Conservation (phyloP, 331 rosid genomes). For the Cydonia oblonga region DNA sequence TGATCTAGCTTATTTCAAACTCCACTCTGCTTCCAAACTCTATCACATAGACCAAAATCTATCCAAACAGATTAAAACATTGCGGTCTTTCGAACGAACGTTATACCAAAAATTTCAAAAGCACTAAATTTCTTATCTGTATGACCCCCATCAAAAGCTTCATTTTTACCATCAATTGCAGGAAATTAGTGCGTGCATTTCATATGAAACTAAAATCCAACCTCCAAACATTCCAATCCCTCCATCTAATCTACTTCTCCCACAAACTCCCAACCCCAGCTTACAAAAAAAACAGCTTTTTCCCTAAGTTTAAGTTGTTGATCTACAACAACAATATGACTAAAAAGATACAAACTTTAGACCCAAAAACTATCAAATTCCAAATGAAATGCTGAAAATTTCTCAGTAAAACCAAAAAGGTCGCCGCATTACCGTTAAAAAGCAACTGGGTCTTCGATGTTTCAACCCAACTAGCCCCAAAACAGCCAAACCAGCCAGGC, state of each 20-base stretch:
- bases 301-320: not conserved
- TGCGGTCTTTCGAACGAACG: not conserved
- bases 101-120: not conserved
- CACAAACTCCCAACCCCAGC: constrained; percentile 7
- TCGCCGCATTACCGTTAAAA: constrained; percentile 21
- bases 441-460: constrained; percentile 20
- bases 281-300: constrained; percentile 1
- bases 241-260: not conserved
- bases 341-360: constrained; percentile 16
- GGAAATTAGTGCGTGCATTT: not conserved
- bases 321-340: constrained; percentile 3
- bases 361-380: constrained; percentile 1
- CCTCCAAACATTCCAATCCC: constrained; percentile 1
- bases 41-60: not conserved
- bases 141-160: not conserved
- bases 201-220: constrained; percentile 3
- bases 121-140: not conserved
- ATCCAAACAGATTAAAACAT: not conserved
- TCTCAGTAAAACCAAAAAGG: constrained; percentile 5
- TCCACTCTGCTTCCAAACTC: not conserved
- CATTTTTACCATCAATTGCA: not conserved
- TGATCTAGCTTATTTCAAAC: constrained; percentile 19
- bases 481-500: not conserved
- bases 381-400: constrained; percentile 3
- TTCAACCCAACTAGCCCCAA: constrained; percentile 10